Evolutionary conservation across 352 stramenopile genomes (phyloP), one percentile per base, ranked within the genome.

Genomic region (Halophytophthora batemanensis): DNA sequence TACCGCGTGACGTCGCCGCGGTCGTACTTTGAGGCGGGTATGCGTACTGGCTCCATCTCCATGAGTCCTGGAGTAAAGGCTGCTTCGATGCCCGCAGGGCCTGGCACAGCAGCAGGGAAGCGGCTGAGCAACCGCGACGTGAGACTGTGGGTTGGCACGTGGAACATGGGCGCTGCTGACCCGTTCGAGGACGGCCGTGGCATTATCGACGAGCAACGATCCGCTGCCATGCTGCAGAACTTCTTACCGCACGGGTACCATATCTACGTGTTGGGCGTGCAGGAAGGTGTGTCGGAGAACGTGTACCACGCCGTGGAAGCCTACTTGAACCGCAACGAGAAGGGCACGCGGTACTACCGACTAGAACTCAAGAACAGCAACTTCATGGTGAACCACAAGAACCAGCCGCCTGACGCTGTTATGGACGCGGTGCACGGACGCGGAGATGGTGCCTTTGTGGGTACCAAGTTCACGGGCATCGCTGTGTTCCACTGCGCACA

Each of bases 231-330:
- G 79, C 58, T 96, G n/a, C 64, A 79, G 49, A 66, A 85, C 34
- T 85, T 93, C 36, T 41, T 93, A 10, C 86, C 86, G 1, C 72
- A 85, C 21, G 86, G 80, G 1, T 96, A 93, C 50, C 74, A 94
- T 19, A 36, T 96, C n/a, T 96, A 96, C 57, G 74, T 93, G 19
- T 62, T 96, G 6, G 83, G 83, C 23, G 59, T 95, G 13, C 86
- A 96, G 49, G 86, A 96, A 53, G 81, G 80, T n/a, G 75, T 92
- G 19, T 90, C 76, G 6, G 84, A 96, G 60, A 86, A 86, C 52
- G 66, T 91, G 14, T 94, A 93, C 64, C 80, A 92, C 64, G 77
- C 79, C 12, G 68, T 94, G 17, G 78, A 75, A 39, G 74, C 74
- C 52, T 90, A 89, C 54, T 46, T 90, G 39, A 90, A 93, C 50